Evolutionary conservation across 2,329 filamentous ascomycete genomes (phyloP), one percentile per base, ranked within the genome.

Genomic region (Penicillium sp.): DNA sequence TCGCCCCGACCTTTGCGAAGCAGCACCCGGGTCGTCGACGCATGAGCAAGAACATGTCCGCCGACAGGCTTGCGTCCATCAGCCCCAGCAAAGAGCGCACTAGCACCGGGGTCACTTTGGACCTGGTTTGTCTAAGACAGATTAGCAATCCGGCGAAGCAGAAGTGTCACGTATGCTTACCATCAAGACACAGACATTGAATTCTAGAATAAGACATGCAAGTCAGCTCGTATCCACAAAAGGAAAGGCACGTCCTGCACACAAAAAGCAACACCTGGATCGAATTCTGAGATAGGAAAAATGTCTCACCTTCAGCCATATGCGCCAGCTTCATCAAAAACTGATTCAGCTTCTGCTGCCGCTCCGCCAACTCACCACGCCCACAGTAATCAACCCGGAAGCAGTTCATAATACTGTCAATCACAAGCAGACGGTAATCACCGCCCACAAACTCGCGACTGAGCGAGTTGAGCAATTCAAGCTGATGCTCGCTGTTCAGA

Each of bases 401-500:
- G 47, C 83, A 79, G 41, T 83, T 81, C 79, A 86, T 85, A 61
- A 87, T 83, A 60, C 82, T 86, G 68, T 87, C 84, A 60, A 87
- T 80, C 55, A 87, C 77, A 44, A 87, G 73, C 44, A 87, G 76
- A 25, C 83, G 79, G 60, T 83, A 87, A 57, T 84, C 79, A 37
- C 83, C 82, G 7, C 75, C 76, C 10, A 79, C 77, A 61, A 87
- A 86, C 52, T 79, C 79, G 52, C 78, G 77, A 35, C 80, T 75
- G 9, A 87, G 74, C 13, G 75, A 77, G 64, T 84, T 82, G 28
- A 87, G 72, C 15, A 84, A 66, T 54, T 87, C 83, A 55, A 82
- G 73, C 66, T 84, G 82, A 57, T 83, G 77, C 66, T 87, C 83
- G 46, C 81, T 85, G 60, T 87, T 87, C 49, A 81, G 69, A 4